phyloP scores from a whole-genome alignment of 2,329 filamentous ascomycete genomes.

The Aureobasidium sp. region DNA sequence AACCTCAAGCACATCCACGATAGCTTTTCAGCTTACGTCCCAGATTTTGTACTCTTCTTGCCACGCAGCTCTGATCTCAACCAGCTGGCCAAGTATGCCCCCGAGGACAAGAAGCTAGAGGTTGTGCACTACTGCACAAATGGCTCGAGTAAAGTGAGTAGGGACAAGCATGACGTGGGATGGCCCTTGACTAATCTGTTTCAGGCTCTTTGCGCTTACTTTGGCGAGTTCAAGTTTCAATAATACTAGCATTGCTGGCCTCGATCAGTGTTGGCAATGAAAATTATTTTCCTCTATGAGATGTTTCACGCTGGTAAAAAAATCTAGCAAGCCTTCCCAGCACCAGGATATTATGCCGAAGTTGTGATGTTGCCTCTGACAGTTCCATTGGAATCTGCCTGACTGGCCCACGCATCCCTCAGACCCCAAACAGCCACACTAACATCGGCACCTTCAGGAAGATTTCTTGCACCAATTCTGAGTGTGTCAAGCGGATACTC shows the following conservation, averaged over 20 bases:
- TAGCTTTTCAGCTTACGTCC: slow-evolving; percentile 49
- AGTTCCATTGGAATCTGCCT: slow-evolving; percentile 26
- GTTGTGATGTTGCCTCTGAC: slow-evolving; percentile 32
- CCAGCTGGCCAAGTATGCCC: slow-evolving; percentile 58
- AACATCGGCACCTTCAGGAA: slow-evolving; percentile 32
- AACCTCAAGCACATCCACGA: slow-evolving; percentile 56
- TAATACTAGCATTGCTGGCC: too few species aligned
- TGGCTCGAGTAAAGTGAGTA: slow-evolving; percentile 71
- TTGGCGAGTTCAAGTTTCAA: slow-evolving; percentile 44
- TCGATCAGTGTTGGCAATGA: too few species aligned
- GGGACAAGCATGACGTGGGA: background rate
- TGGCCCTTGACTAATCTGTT: background rate
- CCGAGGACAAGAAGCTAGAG: slow-evolving; percentile 51
- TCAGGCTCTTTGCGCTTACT: slow-evolving; percentile 52
- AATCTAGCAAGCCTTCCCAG: too few species aligned
- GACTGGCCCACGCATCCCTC: slow-evolving; percentile 33
- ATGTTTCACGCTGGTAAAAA: too few species aligned
- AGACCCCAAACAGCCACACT: slow-evolving; percentile 36
- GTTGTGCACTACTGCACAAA: slow-evolving; percentile 88
- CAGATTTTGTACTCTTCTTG: slow-evolving; percentile 66
- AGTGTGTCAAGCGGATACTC: slow-evolving; percentile 36
- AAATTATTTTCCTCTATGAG: background rate
- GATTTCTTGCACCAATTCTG: slow-evolving; percentile 29
- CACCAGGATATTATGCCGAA: background rate
- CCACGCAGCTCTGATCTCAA: slow-evolving; percentile 77